Conservation (phyloP, 257 asterid genomes). For the Gardenia jasminoides region DNA sequence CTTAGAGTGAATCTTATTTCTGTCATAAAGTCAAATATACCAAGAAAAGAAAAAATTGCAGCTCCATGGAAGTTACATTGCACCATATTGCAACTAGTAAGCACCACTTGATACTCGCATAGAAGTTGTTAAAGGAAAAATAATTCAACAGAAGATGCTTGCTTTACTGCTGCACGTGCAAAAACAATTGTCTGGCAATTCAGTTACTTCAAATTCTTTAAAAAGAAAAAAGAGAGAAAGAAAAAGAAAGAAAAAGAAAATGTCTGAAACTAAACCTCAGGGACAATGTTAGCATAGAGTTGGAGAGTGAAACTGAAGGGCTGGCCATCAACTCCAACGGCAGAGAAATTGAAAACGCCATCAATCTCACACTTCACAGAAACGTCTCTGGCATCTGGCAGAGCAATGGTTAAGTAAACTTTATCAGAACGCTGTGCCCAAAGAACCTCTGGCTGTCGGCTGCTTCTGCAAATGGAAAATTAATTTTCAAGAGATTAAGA, state of each 20-base stretch:
- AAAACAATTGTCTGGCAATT: too few species aligned
- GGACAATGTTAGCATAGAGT: constrained; percentile 55
- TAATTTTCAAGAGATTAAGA: not conserved
- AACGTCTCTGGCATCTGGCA: constrained; percentile 80
- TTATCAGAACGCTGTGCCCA: constrained; percentile 91
- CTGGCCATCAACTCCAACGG: constrained; percentile 54
- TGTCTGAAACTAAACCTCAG: constrained; percentile 44
- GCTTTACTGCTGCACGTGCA: too few species aligned
- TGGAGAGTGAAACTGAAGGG: constrained; percentile 59
- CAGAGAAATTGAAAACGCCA: constrained; percentile 68
- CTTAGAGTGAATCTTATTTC: too few species aligned
- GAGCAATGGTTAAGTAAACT: constrained; percentile 70
- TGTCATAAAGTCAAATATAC: too few species aligned
- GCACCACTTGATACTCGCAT: too few species aligned
- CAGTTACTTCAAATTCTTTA: too few species aligned
- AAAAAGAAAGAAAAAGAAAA: not conserved
- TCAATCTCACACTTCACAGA: constrained; percentile 59
- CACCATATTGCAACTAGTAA: too few species aligned
- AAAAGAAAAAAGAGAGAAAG: not conserved
- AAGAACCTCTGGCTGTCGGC: constrained; percentile 83
- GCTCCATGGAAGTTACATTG: too few species aligned
- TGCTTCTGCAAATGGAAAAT: constrained; percentile 24
- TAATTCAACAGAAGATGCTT: too few species aligned
- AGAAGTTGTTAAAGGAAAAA: too few species aligned
- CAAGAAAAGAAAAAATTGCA: too few species aligned